Evolutionary conservation across 2,329 filamentous ascomycete genomes (phyloP), one percentile per base, ranked within the genome.

Genomic region (Aspergillus carbonarius): DNA sequence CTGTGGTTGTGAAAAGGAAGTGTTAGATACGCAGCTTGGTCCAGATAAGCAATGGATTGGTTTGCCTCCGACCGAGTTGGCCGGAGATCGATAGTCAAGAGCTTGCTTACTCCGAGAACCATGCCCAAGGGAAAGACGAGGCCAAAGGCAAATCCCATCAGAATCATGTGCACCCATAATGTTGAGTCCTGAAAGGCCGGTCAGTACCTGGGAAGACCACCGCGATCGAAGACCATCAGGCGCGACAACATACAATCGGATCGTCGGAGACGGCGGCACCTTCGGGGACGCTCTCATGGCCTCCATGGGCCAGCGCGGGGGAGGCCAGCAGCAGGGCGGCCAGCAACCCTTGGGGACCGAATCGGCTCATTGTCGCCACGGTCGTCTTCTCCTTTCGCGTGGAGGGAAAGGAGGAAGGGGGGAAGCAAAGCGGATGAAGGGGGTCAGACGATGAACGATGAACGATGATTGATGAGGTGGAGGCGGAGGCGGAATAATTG

Each of bases 101-200:
- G 27, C n/a, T n/a, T 34, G 34, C 51, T 54, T 85, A 95, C 91
- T 59, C 93, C 93, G 17, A 97, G 81, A 42, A 98, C 92, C 93
- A 99, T 98, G 68, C 95, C 95, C 15, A 91, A 83, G 10, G 95
- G 95, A 70, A 96, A 98, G 59, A 98, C 85, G 66, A 99, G 82
- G 61, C 95, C 95, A 81, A 96, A 98, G 58, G 92, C 87, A 59
- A 95, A 71, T 74, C 88, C 89, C 82, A 96, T 93, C 47, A 96
- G 76, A 60, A 96, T 83, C 70, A 99, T 98, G 77, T 99, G 95
- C 66, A 89, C 83, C 95, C 95, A 99, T 85, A 99, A 77, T 69
- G 87, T 91, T 42, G 88, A 83, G 74, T 98, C 95, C 81, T 85
- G 35, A 27, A 34, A 2, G 23, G 8, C 44, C 23, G 37, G 55